These are phyloP conservation scores for Proliferodiscus dingleyae DNA, from an alignment of 2,329 filamentous ascomycete genomes.

Conservation along the genomic window DNA sequence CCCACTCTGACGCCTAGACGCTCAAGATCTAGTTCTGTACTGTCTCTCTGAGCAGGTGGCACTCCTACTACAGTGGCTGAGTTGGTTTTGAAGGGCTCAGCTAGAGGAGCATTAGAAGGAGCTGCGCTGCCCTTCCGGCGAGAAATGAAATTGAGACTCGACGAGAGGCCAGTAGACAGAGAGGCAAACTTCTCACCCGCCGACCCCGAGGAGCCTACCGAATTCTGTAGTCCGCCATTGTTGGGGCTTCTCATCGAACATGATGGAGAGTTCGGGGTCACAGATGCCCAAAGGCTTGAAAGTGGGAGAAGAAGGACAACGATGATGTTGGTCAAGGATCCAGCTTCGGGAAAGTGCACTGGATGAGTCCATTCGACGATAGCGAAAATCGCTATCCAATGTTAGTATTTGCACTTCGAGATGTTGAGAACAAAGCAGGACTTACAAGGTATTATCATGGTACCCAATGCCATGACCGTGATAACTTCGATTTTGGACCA, in stretches of 20 bases:
- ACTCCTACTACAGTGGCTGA: slow-evolving; percentile 7
- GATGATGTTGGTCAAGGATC: slow-evolving; percentile 50
- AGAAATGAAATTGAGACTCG: background rate
- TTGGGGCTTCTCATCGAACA: background rate
- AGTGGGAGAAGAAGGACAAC: slow-evolving; percentile 61
- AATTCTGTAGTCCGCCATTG: background rate
- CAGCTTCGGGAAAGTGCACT: slow-evolving; percentile 45
- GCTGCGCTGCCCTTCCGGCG: background rate
- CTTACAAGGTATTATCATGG: slow-evolving; percentile 59
- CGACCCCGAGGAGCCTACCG: background rate
- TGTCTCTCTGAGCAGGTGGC: slow-evolving; percentile 16
- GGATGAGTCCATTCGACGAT: slow-evolving; percentile 46
- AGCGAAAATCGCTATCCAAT: slow-evolving; percentile 51
- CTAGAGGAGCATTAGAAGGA: slow-evolving; percentile 11
- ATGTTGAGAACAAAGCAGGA: background rate
- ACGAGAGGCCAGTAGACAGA: background rate
- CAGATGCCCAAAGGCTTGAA: slow-evolving; percentile 60
- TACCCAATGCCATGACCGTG: slow-evolving; percentile 64
- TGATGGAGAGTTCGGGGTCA: slow-evolving; percentile 18
- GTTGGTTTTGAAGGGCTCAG: slow-evolving; percentile 13
- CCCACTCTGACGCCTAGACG: slow-evolving; percentile 25
- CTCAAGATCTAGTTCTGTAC: slow-evolving; percentile 27
- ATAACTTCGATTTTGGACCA: slow-evolving; percentile 63
- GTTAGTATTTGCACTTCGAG: slow-evolving; percentile 10
- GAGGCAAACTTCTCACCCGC: background rate